phyloP scores from a whole-genome alignment of 139 green algal genomes.

The Microglena sp. region DNA sequence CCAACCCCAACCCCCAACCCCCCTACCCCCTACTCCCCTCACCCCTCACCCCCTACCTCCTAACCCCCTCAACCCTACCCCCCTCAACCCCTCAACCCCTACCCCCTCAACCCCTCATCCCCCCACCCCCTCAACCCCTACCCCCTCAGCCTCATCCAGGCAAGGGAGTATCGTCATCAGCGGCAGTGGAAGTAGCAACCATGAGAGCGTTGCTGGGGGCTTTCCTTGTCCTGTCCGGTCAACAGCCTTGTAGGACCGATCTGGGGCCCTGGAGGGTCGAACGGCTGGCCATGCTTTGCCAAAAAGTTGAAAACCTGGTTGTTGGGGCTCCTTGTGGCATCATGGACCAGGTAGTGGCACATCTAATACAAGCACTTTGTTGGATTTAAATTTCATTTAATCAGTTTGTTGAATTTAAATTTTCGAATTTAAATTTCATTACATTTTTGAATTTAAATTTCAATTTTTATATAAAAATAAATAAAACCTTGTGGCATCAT shows the following conservation, averaged over 20 bases:
- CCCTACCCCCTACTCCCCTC: too few species aligned
- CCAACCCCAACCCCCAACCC: too few species aligned
- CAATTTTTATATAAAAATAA: neutral
- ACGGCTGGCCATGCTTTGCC: slow-evolving; percentile 70
- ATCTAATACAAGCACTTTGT: neutral
- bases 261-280: slow-evolving; percentile 27
- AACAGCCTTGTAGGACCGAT: neutral
- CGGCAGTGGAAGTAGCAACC: slow-evolving; percentile 83
- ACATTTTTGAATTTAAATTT: neutral
- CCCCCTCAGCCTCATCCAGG: slow-evolving; percentile 32
- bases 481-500: slow-evolving; percentile 3
- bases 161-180: slow-evolving; percentile 82
- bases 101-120: too few species aligned
- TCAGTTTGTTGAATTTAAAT: too few species aligned
- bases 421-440: neutral
- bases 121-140: too few species aligned
- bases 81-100: too few species aligned
- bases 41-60: too few species aligned
- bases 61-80: too few species aligned
- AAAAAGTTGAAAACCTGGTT: slow-evolving; percentile 86
- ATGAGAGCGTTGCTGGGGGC: slow-evolving; percentile 64
- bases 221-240: slow-evolving; percentile 14
- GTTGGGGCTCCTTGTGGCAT: slow-evolving; percentile 89
- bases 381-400: neutral
- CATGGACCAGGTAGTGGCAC: slow-evolving; percentile 81